Evolutionary conservation across 1,284 basidiomycete genomes (phyloP).

Genomic region (Farysia itapuensis): DNA sequence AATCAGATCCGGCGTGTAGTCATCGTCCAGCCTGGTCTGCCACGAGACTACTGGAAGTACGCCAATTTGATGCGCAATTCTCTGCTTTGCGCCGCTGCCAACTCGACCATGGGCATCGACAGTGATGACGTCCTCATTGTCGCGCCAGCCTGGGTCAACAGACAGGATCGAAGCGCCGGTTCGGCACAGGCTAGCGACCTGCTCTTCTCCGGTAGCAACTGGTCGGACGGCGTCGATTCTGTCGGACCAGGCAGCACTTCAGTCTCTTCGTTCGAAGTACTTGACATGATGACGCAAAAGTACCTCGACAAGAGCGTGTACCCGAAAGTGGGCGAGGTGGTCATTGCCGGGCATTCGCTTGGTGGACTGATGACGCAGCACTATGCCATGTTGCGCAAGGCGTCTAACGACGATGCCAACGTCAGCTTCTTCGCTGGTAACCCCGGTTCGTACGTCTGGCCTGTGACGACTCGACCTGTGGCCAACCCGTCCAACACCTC

Average conservation of each 20-base stretch:
- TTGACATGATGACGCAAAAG: conserved; percentile 44
- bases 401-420: conserved; percentile 18
- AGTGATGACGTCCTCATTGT: conserved; percentile 43
- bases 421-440: conserved; percentile 49
- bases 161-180: conserved; percentile 32
- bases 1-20: conserved; percentile 44
- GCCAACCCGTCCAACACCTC: conserved; percentile 10
- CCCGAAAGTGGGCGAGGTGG: conserved; percentile 43
- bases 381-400: conserved; percentile 50
- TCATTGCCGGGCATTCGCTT: conserved; percentile 52
- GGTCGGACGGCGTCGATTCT: conserved; percentile 33
- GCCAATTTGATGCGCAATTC: conserved; percentile 49
- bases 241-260: conserved; percentile 28
- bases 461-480: conserved; percentile 32
- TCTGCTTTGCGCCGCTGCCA: conserved; percentile 38
- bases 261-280: conserved; percentile 36
- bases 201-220: conserved; percentile 23
- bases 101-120: conserved; percentile 35
- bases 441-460: conserved; percentile 45
- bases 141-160: conserved; percentile 43
- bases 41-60: conserved; percentile 52
- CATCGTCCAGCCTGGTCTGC: conserved; percentile 43
- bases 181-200: conserved; percentile 39
- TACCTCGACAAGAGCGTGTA: conserved; percentile 47
- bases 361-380: conserved; percentile 47